Percentiles rank a stretch among this genome's conserved stretches.
Conservation (phyloP, 2,329 filamentous ascomycete genomes). For the Didymosphaeria variabile region DNA sequence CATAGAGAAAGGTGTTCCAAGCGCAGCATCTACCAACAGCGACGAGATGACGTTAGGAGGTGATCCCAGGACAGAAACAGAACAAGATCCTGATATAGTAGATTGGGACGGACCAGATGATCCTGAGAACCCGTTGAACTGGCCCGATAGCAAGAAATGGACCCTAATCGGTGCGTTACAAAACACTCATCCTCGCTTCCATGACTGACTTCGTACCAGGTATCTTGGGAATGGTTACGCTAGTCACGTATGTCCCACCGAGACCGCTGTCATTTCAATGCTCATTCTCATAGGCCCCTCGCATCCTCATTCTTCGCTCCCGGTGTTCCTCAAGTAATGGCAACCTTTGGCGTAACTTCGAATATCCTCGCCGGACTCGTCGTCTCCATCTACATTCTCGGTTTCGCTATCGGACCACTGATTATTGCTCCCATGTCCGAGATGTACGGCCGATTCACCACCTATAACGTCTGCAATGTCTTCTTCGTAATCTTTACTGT, state of each 20-base stretch:
- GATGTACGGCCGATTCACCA: constrained; percentile 42
- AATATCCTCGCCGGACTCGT: constrained; percentile 47
- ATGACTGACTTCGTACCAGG: too few species aligned
- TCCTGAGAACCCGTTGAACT: constrained; percentile 52
- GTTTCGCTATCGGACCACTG: constrained; percentile 50
- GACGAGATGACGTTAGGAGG: constrained; percentile 35
- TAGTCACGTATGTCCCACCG: constrained; percentile 43
- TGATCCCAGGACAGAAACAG: constrained; percentile 16
- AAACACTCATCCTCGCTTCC: too few species aligned
- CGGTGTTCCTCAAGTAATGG: constrained; percentile 63
- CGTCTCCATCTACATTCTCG: constrained; percentile 51
- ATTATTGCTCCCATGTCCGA: constrained; percentile 50
- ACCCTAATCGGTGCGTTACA: constrained; percentile 32
- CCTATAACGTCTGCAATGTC: constrained; percentile 54
- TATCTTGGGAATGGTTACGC: constrained; percentile 45
- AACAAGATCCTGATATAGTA: constrained; percentile 40
- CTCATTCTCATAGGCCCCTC: constrained; percentile 33
- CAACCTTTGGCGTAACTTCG: constrained; percentile 40
- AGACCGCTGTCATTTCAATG: background rate
- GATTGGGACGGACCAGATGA: constrained; percentile 50
- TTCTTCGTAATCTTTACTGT: constrained; percentile 63
- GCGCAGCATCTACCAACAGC: constrained; percentile 35
- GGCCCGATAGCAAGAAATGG: constrained; percentile 50
- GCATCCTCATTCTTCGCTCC: constrained; percentile 62
- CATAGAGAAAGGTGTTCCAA: constrained; percentile 39